Percentiles rank a stretch among this genome's conserved stretches.
These are phyloP conservation scores for Arthrobotrys musiformis DNA, from an alignment of 2,329 filamentous ascomycete genomes.

Conservation along the genomic window DNA sequence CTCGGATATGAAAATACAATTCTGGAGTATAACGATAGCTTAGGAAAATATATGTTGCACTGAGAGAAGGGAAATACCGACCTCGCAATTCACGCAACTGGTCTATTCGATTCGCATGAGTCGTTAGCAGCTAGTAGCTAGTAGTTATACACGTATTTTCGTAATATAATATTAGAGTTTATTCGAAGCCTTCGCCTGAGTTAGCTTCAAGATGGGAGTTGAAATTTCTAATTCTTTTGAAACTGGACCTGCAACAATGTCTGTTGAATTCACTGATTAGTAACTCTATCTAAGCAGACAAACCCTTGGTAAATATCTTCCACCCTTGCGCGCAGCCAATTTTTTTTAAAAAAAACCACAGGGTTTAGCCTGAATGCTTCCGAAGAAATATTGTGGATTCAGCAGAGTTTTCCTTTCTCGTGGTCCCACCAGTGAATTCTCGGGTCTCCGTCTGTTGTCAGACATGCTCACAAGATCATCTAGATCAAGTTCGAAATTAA, in stretches of 20 bases:
- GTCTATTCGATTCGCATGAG: no score
- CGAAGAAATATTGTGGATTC: conserved; percentile 31
- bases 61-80: no score
- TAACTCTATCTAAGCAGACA: neutral
- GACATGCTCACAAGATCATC: conserved; percentile 42
- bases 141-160: neutral
- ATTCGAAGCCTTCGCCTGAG: neutral
- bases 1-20: neutral
- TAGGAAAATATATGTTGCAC: no score
- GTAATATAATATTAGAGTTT: neutral
- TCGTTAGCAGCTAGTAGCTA: no score
- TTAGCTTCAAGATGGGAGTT: neutral
- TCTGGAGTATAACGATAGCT: neutral
- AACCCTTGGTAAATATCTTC: conserved; percentile 43
- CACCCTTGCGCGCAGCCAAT: conserved; percentile 21
- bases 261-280: conserved; percentile 9
- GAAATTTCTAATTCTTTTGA: neutral
- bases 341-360: conserved; percentile 19
- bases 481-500: neutral
- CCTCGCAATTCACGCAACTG: no score
- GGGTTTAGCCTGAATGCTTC: conserved; percentile 54
- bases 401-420: conserved; percentile 5
- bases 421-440: neutral
- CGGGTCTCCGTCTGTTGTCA: neutral
- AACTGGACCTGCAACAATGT: neutral